These are phyloP conservation scores for Hanseniaspora guilliermondii DNA, from an alignment of 805 yeast species.

Conservation along the genomic window DNA sequence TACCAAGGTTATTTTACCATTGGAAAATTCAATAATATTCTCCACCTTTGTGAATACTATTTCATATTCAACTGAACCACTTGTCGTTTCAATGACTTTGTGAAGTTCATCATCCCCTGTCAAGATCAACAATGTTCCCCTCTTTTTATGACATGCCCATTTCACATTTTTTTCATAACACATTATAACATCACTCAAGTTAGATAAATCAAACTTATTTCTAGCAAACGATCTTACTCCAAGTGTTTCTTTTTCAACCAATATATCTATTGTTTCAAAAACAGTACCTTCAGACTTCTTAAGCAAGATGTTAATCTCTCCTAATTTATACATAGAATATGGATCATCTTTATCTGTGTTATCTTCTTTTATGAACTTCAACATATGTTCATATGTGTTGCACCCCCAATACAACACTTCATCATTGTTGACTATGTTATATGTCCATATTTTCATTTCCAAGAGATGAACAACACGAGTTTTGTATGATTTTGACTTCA, in stretches of 20 bases:
- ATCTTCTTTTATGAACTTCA: neutral
- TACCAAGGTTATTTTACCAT: conserved; percentile 20
- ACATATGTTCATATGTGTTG: conserved; percentile 1
- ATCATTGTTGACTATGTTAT: conserved; percentile 2
- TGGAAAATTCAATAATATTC: conserved; percentile 21
- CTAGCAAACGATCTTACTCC: conserved; percentile 16
- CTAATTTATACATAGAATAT: conserved; percentile 20
- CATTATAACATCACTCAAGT: neutral
- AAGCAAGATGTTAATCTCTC: conserved; percentile 21
- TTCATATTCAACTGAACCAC: conserved; percentile 17
- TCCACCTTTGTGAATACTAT: conserved; percentile 21
- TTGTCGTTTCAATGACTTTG: conserved; percentile 14
- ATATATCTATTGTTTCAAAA: conserved; percentile 20
- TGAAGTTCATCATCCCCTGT: conserved; percentile 17
- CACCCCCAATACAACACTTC: conserved; percentile 6
- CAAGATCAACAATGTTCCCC: conserved; percentile 21
- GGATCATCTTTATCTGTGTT: conserved; percentile 13
- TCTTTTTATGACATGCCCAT: conserved; percentile 21
- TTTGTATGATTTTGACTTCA: neutral
- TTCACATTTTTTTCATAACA: conserved; percentile 16
- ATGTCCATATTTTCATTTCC: conserved; percentile 13
- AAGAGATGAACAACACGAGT: neutral
- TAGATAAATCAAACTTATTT: conserved; percentile 3
- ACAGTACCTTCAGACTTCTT: conserved; percentile 14
- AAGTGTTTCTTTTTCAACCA: conserved; percentile 22